Conservation (phyloP, 805 yeast genomes). For the Kodamaea kakaduensis region DNA sequence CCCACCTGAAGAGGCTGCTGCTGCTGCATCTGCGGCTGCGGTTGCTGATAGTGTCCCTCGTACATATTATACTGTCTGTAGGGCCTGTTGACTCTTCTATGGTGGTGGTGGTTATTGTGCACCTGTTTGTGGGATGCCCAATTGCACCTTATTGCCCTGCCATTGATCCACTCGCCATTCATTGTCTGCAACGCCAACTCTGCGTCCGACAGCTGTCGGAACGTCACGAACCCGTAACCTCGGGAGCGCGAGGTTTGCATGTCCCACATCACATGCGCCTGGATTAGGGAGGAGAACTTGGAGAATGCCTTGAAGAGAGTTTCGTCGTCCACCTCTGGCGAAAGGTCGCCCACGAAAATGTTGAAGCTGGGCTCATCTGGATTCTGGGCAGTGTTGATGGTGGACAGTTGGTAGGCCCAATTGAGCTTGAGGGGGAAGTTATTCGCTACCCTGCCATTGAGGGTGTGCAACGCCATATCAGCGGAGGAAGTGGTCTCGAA, state of each 20-base stretch:
- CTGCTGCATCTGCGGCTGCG: slow-evolving; percentile 7
- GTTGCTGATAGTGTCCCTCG: slow-evolving; percentile 8
- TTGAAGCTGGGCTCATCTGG: slow-evolving; percentile 54
- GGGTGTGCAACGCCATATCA: slow-evolving; percentile 52
- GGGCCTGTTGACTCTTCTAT: slow-evolving; percentile 9
- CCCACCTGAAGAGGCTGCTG: slow-evolving; percentile 7
- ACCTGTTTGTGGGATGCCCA: slow-evolving; percentile 78
- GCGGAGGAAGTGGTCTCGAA: slow-evolving; percentile 58
- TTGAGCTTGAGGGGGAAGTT: slow-evolving; percentile 59
- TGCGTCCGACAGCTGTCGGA: slow-evolving; percentile 63
- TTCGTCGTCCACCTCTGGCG: slow-evolving; percentile 80
- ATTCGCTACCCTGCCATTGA: slow-evolving; percentile 57
- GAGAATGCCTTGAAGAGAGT: slow-evolving; percentile 54
- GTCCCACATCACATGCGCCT: slow-evolving; percentile 97
- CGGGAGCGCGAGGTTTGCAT: slow-evolving; percentile 90
- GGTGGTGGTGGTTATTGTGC: slow-evolving; percentile 6
- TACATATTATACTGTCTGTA: slow-evolving; percentile 16
- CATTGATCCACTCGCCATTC: slow-evolving; percentile 71
- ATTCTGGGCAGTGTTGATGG: slow-evolving; percentile 42
- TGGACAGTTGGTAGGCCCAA: slow-evolving; percentile 83
- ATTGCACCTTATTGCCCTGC: slow-evolving; percentile 76
- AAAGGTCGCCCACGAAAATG: slow-evolving; percentile 82
- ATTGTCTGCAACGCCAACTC: slow-evolving; percentile 65
- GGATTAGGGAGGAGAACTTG: slow-evolving; percentile 56
- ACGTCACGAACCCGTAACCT: slow-evolving; percentile 89